A percentile compares a stretch with the other conserved stretches of the same genome.
phyloP scores from a whole-genome alignment of 2,329 filamentous ascomycete genomes.

The Amylocarpus encephaloides region DNA sequence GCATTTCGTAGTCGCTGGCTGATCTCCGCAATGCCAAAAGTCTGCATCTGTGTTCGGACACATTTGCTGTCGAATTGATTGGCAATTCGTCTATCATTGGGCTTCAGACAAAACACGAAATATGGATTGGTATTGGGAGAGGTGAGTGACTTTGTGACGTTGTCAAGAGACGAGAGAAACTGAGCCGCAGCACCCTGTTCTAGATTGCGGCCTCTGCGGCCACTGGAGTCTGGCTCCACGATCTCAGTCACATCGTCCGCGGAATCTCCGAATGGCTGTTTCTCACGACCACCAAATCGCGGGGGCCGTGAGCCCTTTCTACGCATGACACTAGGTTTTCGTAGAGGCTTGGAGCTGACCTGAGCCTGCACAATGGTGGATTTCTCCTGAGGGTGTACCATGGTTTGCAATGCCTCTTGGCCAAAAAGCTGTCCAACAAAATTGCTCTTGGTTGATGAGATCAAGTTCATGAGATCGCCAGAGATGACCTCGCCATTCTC shows the following conservation, averaged over 20 bases:
- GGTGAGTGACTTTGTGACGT: constrained; percentile 80
- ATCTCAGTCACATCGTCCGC: constrained; percentile 43
- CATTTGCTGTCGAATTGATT: constrained; percentile 99
- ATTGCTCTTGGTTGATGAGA: constrained; percentile 79
- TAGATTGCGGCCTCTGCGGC: constrained; percentile 37
- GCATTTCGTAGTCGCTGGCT: constrained; percentile 87
- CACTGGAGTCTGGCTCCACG: constrained; percentile 34
- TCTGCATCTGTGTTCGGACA: constrained; percentile 88
- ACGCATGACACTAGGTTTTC: constrained; percentile 87
- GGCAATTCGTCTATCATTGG: constrained; percentile 92
- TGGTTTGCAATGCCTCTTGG: constrained; percentile 88
- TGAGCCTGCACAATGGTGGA: constrained; percentile 91
- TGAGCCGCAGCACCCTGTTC: constrained; percentile 89
- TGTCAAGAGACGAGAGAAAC: constrained; percentile 82
- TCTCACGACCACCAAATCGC: constrained; percentile 30
- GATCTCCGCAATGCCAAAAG: constrained; percentile 93
- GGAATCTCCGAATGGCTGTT: constrained; percentile 28
- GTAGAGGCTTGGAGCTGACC: constrained; percentile 89
- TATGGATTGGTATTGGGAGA: constrained; percentile 84
- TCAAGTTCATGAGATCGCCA: constrained; percentile 89
- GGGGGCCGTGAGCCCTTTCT: constrained; percentile 48
- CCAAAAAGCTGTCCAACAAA: constrained; percentile 89
- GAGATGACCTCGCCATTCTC: constrained; percentile 96
- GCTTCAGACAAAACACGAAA: constrained; percentile 95
- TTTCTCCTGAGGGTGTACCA: constrained; percentile 87